phyloP scores from a whole-genome alignment of 306 rosid genomes.

The Fagus crenata region DNA sequence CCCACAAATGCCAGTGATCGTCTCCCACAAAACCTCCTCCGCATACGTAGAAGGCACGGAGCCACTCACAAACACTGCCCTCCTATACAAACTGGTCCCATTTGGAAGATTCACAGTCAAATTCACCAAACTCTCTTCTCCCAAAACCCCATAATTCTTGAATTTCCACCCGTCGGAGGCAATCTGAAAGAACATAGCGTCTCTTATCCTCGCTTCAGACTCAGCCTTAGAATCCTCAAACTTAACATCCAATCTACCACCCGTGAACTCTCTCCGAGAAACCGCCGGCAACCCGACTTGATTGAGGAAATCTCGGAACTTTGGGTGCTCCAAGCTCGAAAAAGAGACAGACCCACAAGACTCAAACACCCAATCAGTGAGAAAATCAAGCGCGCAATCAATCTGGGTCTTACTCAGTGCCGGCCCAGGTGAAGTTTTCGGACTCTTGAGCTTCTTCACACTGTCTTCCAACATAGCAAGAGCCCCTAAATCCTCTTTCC shows the following conservation, averaged over 20 bases:
- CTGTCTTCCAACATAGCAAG: constrained; percentile 93
- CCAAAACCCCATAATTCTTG: constrained; percentile 35
- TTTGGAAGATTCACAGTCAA: constrained; percentile 81
- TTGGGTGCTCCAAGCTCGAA: constrained; percentile 75
- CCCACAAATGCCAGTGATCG: constrained; percentile 81
- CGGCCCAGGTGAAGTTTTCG: constrained; percentile 79
- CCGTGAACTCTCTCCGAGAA: constrained; percentile 57
- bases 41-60: constrained; percentile 76
- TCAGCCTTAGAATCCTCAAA: constrained; percentile 76
- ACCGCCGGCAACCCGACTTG: constrained; percentile 74
- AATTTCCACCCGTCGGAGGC: constrained; percentile 80
- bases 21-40: constrained; percentile 86
- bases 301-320: constrained; percentile 75
- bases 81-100: constrained; percentile 85
- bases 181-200: constrained; percentile 90
- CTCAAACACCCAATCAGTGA: constrained; percentile 85
- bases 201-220: constrained; percentile 75
- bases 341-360: constrained; percentile 81
- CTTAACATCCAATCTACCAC: constrained; percentile 52
- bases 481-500: constrained; percentile 87
- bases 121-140: constrained; percentile 62
- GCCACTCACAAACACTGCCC: constrained; percentile 65
- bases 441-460: constrained; percentile 94
- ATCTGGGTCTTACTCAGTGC: constrained; percentile 61
- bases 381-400: constrained; percentile 65